Evolutionary conservation across 805 yeast genomes (phyloP).

Genomic region (Yarrowia yakushimensis): DNA sequence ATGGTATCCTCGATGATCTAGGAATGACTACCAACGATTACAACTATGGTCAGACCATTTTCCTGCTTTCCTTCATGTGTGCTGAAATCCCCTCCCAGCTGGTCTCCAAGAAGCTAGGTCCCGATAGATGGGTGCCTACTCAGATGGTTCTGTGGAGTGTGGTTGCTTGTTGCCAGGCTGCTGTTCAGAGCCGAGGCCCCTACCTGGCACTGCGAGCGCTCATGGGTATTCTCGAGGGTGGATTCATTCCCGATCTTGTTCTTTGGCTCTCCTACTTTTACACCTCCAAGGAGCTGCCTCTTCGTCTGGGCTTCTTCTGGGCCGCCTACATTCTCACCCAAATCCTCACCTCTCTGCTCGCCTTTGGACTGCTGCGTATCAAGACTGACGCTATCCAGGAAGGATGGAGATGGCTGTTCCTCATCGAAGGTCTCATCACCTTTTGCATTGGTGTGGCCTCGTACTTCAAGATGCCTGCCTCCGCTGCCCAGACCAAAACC

Average conservation of each 20-base stretch:
- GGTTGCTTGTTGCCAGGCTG: conserved; percentile 52
- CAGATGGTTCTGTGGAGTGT: conserved; percentile 58
- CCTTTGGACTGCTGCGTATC: conserved; percentile 52
- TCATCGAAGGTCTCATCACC: conserved; percentile 61
- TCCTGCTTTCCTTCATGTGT: conserved; percentile 50
- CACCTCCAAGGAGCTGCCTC: conserved; percentile 54
- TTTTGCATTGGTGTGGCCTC: conserved; percentile 49
- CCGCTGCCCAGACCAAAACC: conserved; percentile 49
- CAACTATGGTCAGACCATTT: conserved; percentile 58
- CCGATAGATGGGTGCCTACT: conserved; percentile 61
- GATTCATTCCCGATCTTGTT: conserved; percentile 62
- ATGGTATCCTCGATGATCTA: conserved; percentile 51
- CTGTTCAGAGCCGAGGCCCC: conserved; percentile 42
- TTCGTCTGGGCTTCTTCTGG: conserved; percentile 60
- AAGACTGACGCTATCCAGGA: conserved; percentile 27
- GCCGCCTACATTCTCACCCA: conserved; percentile 50
- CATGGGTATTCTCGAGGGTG: conserved; percentile 62
- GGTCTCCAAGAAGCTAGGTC: conserved; percentile 59
- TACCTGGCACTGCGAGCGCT: conserved; percentile 51
- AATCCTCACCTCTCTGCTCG: conserved; percentile 47
- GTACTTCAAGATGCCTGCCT: conserved; percentile 53
- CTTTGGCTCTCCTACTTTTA: conserved; percentile 67
- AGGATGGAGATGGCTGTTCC: conserved; percentile 67
- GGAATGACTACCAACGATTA: conserved; percentile 53
- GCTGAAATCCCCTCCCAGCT: conserved; percentile 69